Evolutionary conservation across 257 asterid species (phyloP).

Genomic region (Apocynum venetum): DNA sequence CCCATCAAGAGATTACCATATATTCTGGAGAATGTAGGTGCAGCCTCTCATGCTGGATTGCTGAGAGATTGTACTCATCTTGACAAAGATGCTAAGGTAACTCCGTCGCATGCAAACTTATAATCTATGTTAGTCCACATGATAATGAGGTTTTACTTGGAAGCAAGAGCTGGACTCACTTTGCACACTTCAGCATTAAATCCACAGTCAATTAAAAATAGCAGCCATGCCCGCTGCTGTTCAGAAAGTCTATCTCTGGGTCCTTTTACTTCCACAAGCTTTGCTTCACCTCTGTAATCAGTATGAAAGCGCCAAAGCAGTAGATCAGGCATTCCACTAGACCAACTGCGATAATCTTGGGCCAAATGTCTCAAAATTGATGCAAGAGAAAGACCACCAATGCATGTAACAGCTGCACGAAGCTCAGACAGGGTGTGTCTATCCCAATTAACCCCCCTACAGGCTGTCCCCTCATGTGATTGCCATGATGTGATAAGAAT

Average conservation of each 20-base stretch:
- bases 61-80: background rate
- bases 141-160: background rate
- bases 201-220: slow-evolving; percentile 75
- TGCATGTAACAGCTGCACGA: slow-evolving; percentile 79
- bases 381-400: slow-evolving; percentile 70
- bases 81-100: background rate
- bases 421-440: slow-evolving; percentile 63
- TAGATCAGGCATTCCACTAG: slow-evolving; percentile 97
- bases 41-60: background rate
- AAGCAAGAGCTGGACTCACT: slow-evolving; percentile 46
- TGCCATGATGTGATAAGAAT: slow-evolving; percentile 75
- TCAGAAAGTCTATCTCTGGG: slow-evolving; percentile 89
- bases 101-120: background rate
- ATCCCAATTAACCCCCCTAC: slow-evolving; percentile 93
- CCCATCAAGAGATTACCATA: background rate
- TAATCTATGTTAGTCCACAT: background rate
- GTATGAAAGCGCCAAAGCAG: slow-evolving; percentile 83
- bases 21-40: background rate
- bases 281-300: slow-evolving; percentile 77
- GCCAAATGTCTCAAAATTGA: slow-evolving; percentile 78
- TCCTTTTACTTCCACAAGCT: slow-evolving; percentile 96
- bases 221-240: slow-evolving; percentile 97
- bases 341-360: slow-evolving; percentile 91
- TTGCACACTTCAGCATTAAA: slow-evolving; percentile 80
- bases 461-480: slow-evolving; percentile 56